Base-by-base conservation (phyloP, 2,329 filamentous ascomycete genomes). In the Fusarium begoniae region DNA sequence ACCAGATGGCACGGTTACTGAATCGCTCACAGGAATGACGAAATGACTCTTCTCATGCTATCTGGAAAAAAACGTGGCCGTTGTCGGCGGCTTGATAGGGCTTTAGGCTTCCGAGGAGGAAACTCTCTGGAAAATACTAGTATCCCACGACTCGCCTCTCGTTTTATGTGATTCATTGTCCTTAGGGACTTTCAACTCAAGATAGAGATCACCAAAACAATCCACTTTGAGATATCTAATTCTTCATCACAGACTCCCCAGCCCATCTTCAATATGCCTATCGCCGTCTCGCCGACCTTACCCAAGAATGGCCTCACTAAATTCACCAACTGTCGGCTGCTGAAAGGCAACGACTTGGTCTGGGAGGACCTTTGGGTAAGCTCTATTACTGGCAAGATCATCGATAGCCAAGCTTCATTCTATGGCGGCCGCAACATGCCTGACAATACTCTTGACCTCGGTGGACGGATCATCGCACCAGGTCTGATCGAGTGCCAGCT, bases 401-500 rank as follows among this genome's bases (percentile, higher is more conserved):
- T 98, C 54, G 88, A 91, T 75, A 94, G 88, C 78, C 90, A 92
- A 78, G 84, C 87, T 43, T 85, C 87, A 41, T 92, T 92, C 80
- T 95, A 93, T 80, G 90, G 91, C 76, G 88, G 93, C 59, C 87
- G 90, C 51, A 85, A 88, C 61, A 85, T 91, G 6, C 94, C 95
- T 4, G 93, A 96, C 80, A 84, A 91, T 75, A 91, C 92, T 61
- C 87, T 98, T 76, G 91, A 98, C 79, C 90, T 98, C 4, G 90
- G 91, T 58, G 94, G 94, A 66, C 94, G 94, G 77, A 96, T 98
- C 74, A 81, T 98, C 26, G 90, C 93, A 2, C 94, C 95, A 0
- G 95, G 95, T 32, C 88, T 98, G 79, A 96, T 98, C 77, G 95
- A 98, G 75, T 92, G 93, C 59, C 95, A 98, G 82, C 90, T 98